Percentiles rank a stretch among this genome's conserved stretches.
Conservation (phyloP, 768 basidiomycete genomes). For the Boletus eberwhitei region DNA sequence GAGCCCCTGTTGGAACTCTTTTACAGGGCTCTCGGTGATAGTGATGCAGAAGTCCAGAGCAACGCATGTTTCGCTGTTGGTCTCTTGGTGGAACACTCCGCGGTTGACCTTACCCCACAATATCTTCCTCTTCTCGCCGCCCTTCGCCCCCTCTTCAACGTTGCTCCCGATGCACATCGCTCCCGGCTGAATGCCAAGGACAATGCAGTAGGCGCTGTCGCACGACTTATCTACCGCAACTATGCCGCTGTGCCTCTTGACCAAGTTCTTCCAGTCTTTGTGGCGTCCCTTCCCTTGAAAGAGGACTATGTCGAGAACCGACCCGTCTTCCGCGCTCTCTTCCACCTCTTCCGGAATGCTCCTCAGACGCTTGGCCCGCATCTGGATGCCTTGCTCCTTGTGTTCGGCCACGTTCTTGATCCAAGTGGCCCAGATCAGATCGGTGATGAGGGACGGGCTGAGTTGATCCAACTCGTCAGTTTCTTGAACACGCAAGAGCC, state of each 20-base stretch:
- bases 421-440: slow-evolving; percentile 73
- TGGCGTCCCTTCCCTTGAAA: slow-evolving; percentile 79
- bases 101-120: slow-evolving; percentile 76
- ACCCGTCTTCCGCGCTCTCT: slow-evolving; percentile 84
- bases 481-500: slow-evolving; percentile 74
- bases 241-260: slow-evolving; percentile 78
- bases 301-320: slow-evolving; percentile 89
- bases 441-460: slow-evolving; percentile 70
- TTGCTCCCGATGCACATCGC: slow-evolving; percentile 58
- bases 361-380: slow-evolving; percentile 66
- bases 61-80: slow-evolving; percentile 96
- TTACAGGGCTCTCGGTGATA: slow-evolving; percentile 76
- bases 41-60: slow-evolving; percentile 90
- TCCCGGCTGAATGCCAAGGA: slow-evolving; percentile 83
- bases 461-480: slow-evolving; percentile 71
- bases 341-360: slow-evolving; percentile 81
- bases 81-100: slow-evolving; percentile 84
- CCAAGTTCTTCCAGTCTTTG: slow-evolving; percentile 82
- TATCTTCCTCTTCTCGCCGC: slow-evolving; percentile 74
- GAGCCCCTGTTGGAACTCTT: slow-evolving; percentile 80
- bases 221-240: slow-evolving; percentile 82
- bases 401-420: slow-evolving; percentile 82
- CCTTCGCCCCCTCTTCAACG: slow-evolving; percentile 77
- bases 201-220: slow-evolving; percentile 94
- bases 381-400: slow-evolving; percentile 73